phyloP scores from a whole-genome alignment of 1,284 basidiomycete genomes.

The Jaminaea rosea region DNA sequence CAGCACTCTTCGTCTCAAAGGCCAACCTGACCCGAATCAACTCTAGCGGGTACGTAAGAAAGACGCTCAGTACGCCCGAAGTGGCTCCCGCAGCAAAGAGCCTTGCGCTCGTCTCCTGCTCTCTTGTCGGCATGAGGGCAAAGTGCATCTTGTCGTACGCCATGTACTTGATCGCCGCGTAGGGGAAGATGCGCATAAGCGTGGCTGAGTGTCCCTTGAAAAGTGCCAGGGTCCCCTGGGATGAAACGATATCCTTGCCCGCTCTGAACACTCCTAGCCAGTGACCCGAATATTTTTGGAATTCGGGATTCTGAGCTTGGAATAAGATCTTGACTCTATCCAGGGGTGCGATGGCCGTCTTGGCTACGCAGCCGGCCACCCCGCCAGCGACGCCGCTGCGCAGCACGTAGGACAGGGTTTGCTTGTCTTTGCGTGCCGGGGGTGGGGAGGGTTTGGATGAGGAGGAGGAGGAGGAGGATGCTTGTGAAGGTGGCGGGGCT shows the following conservation, averaged over 20 bases:
- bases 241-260: constrained; percentile 65
- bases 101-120: constrained; percentile 68
- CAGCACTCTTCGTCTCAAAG: constrained; percentile 66
- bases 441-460: not conserved
- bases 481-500: too few relatives aligned
- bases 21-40: constrained; percentile 91
- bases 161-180: constrained; percentile 94
- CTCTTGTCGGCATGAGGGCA: constrained; percentile 73
- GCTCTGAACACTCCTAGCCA: constrained; percentile 80
- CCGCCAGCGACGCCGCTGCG: constrained; percentile 82
- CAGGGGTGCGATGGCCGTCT: constrained; percentile 90
- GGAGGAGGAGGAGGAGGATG: not conserved
- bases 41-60: constrained; percentile 89
- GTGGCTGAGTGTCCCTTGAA: constrained; percentile 95
- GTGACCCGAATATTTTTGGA: constrained; percentile 78
- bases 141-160: constrained; percentile 80
- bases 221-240: constrained; percentile 67
- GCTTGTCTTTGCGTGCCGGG: constrained; percentile 50
- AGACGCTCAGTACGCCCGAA: constrained; percentile 78
- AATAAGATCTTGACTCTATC: constrained; percentile 99
- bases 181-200: constrained; percentile 67
- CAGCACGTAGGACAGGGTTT: constrained; percentile 63
- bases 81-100: constrained; percentile 80
- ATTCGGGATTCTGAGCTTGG: constrained; percentile 92
- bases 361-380: constrained; percentile 86